Conservation (phyloP, 345 rosid species). For the Pelargonium nanum region DNA sequence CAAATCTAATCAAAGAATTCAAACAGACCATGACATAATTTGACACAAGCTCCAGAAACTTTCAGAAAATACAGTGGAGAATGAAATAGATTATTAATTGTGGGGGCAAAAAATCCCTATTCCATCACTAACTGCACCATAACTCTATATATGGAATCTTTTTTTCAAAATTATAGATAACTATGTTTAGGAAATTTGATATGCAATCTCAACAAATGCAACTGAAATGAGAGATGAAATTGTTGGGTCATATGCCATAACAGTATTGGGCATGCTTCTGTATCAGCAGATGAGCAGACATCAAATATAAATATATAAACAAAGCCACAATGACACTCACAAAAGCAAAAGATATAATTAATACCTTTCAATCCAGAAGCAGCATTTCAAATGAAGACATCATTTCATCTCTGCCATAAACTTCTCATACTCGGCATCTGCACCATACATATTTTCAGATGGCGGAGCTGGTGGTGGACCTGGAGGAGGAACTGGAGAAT, state of each 20-base stretch:
- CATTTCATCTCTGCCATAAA: constrained; percentile 98
- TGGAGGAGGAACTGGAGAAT: constrained; percentile 42
- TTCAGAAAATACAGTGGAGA: neutral
- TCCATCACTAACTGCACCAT: neutral
- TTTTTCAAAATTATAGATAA: neutral
- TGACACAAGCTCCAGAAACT: neutral
- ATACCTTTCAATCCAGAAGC: constrained; percentile 39
- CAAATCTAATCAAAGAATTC: too few relatives aligned
- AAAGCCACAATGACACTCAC: neutral
- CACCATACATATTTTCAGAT: constrained; percentile 53
- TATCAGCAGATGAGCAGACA: neutral
- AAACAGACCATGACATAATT: too few relatives aligned
- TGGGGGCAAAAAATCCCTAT: neutral
- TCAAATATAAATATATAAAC: neutral
- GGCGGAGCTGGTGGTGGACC: constrained; percentile 37
- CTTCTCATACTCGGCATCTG: constrained; percentile 87
- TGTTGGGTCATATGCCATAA: neutral
- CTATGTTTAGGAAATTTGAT: neutral
- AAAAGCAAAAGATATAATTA: neutral
- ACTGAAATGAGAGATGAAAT: neutral
- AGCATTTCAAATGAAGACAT: constrained; percentile 13
- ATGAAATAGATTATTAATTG: too few relatives aligned
- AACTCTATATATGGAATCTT: neutral
- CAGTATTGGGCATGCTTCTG: neutral
- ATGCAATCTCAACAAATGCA: neutral